phyloP scores from a whole-genome alignment of 768 basidiomycete species.

The Strobilomyces confusus region DNA sequence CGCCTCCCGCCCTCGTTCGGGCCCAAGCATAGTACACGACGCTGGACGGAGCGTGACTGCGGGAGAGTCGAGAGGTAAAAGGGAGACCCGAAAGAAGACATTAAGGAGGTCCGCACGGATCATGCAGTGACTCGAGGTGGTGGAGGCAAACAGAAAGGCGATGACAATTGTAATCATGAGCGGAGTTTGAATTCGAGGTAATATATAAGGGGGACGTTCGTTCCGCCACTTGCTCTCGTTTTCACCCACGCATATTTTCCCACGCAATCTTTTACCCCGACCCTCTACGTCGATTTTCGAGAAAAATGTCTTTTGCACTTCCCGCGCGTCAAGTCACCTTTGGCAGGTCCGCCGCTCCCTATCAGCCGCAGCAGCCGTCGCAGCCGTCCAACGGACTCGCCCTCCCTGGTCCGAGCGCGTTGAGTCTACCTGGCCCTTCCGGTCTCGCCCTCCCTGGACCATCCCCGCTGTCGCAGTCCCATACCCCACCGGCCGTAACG shows the following conservation, averaged over 20 bases:
- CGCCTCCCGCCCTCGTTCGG: neutral
- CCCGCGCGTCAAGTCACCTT: conserved; percentile 79
- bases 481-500: conserved; percentile 29
- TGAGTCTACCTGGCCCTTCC: conserved; percentile 40
- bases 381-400: conserved; percentile 54
- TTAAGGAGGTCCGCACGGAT: conserved; percentile 8
- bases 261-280: conserved; percentile 24
- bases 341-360: conserved; percentile 54
- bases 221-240: conserved; percentile 17
- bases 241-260: conserved; percentile 28
- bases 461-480: conserved; percentile 49
- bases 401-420: conserved; percentile 45
- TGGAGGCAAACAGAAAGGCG: conserved; percentile 26
- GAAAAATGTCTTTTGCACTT: conserved; percentile 55
- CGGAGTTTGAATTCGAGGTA: conserved; percentile 27
- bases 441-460: conserved; percentile 51
- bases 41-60: neutral
- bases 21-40: neutral
- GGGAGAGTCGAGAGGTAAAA: neutral
- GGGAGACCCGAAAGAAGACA: neutral
- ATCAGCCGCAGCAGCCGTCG: conserved; percentile 39
- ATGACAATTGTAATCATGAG: conserved; percentile 15
- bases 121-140: conserved; percentile 12
- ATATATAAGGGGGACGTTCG: conserved; percentile 26
- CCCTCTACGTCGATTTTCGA: conserved; percentile 14